These are phyloP conservation scores for Saprolegnia diclina DNA, from an alignment of 352 stramenopile species.

Conservation along the genomic window DNA sequence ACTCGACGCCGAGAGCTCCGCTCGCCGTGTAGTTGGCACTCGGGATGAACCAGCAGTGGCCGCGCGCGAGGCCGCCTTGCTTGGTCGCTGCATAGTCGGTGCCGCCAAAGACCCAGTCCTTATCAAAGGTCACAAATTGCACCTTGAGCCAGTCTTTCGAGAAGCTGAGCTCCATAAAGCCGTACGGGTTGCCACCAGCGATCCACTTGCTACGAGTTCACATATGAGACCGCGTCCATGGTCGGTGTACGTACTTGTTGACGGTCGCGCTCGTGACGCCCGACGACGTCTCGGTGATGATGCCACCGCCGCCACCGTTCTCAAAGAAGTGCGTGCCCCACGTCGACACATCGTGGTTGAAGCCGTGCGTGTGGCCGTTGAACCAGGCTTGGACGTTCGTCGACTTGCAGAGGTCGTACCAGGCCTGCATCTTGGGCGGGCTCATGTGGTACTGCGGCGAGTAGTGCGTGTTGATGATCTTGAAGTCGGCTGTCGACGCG, in stretches of 20 bases:
- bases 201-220: conserved; percentile 50
- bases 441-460: conserved; percentile 87
- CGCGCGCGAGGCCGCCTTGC: conserved; percentile 31
- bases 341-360: conserved; percentile 36
- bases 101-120: conserved; percentile 70
- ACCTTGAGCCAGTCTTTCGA: conserved; percentile 80
- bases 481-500: conserved; percentile 72
- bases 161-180: conserved; percentile 81
- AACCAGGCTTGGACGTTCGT: conserved; percentile 39
- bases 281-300: conserved; percentile 35
- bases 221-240: background rate
- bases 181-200: conserved; percentile 68
- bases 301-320: conserved; percentile 41
- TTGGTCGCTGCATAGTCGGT: conserved; percentile 42
- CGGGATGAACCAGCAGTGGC: conserved; percentile 50
- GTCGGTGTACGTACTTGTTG: conserved; percentile 30
- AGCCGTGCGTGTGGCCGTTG: conserved; percentile 39
- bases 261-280: conserved; percentile 41
- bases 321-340: conserved; percentile 40
- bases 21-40: conserved; percentile 17
- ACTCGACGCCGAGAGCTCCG: conserved; percentile 2
- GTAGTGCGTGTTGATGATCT: conserved; percentile 88
- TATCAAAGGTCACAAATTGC: conserved; percentile 79
- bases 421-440: conserved; percentile 84
- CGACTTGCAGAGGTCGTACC: conserved; percentile 79